Base-by-base conservation (phyloP, 2,329 filamentous ascomycete genomes). In the Dothiorella sarmentorum region DNA sequence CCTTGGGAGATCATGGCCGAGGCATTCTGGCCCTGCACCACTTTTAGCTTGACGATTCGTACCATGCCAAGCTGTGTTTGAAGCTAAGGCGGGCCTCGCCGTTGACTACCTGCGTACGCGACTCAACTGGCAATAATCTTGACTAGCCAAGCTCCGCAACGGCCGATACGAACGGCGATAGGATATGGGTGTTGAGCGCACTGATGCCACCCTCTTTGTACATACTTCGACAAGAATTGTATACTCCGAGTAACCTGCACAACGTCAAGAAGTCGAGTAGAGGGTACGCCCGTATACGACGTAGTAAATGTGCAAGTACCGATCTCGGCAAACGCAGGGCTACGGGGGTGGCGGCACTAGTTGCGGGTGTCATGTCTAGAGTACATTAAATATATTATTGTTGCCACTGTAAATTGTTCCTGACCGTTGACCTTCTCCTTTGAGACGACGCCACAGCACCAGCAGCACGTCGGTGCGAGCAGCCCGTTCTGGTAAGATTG, bases 71-170 rank as follows among this genome's bases (percentile, higher is more conserved):
- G n/a, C 31, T 15, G n/a, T 27, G 49, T 42, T 40, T 53, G 49
- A 40, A 35, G 22, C 49, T 53, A 53, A 53, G 49, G 22, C 33
- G 33, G 49, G n/a, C 31, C 33, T n/a, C 44, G 44, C 26, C 13
- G n/a, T 31, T 6, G 17, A n/a, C 29, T 20, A 37, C 47, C n/a
- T n/a, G n/a, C n/a, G n/a, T 38, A 52, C 47, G 47, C 49, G 49
- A 53, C n/a, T 53, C 49, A 53, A 27, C n/a, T n/a, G n/a, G n/a
- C n/a, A n/a, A n/a, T n/a, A n/a, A n/a, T n/a, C n/a, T 27, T 10
- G 35, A 22, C 47, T 9, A 7, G 49, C 49, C 35, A 40, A 40
- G 49, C 22, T 17, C 3, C 31, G 49, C 22, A 9, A 11, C 7
- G 11, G 17, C 15, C 10, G 27, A 40, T 53, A 53, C 33, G 35